Base-by-base conservation (phyloP, 2,329 filamentous ascomycete genomes). In the Mycogone perniciosa region DNA sequence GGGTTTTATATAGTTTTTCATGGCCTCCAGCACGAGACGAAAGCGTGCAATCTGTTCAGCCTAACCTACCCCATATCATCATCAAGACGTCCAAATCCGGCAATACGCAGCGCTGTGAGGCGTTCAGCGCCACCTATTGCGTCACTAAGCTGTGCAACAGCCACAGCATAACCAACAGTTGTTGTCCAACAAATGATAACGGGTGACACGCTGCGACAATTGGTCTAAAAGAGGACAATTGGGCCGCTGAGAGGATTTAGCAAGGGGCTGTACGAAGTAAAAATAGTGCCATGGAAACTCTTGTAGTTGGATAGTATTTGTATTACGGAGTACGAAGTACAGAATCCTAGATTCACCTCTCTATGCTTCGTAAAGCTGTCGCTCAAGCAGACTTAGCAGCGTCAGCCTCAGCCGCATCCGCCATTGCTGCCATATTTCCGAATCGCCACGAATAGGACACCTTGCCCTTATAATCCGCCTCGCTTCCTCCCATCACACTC, bases 351-450 rank as follows among this genome's bases (percentile, higher is more conserved):
- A 20, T 20, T 20, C 20, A 20, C 20, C 20, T 20, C 20, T 20
- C 20, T 3, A 3, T 20, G 3, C 20, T 20, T 20, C 20, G 20
- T 20, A 20, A 20, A 20, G 20, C 20, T 20, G 20, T n/a, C 9
- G 3, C 26, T 42, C 30, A 35, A 26, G 33, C 44, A 30, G 11
- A 44, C 31, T 48, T 50, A 8, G 43, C 48, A 1, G 48, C 40
- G 6, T 39, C 49, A 7, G 56, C 56, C 35, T 80, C 71, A 49
- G 79, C 73, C 9, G 76, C 74, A 64, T 81, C 77, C 1, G 81
- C 82, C 75, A 86, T 77, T 46, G 82, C 76, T 0, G 68, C 76
- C 60, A 87, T 60, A 2, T 71, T 82, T 31, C 72, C 70, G 62
- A 82, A 82, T 58, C 73, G 74, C 78, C 81, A 86, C 7, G 57